Evolutionary conservation across 306 rosid genomes (phyloP), one percentile per base, ranked within the genome.

Genomic region (Abrus precatorius): DNA sequence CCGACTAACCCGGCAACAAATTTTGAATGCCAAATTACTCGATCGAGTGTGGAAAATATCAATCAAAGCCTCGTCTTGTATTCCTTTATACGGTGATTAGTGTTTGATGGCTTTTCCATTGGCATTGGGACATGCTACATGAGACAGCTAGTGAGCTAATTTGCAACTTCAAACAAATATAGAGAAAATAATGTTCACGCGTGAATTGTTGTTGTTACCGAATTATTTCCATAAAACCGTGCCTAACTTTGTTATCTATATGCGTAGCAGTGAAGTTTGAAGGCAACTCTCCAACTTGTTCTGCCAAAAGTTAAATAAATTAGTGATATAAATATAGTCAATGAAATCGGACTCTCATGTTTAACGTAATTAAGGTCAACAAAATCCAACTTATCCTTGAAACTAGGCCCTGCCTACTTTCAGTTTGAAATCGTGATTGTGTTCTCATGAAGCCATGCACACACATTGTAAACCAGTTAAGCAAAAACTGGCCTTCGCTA

Each of bases 331-430:
- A 67, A 56, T 53, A 45, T 13, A 40, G 49, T 73, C 40, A 49
- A 79, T 34, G 55, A 75, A 57, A 50, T 32, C 6, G 12, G 13
- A 64, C 9, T 64, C 60, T 71, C 49, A 7, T n/a, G 52, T 59
- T 54, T 29, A 69, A 20, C 47, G 54, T 44, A 50, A 59, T 57
- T 20, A 60, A 80, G 75, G 85, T 76, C 77, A 81, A 80, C 60
- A 73, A 76, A 70, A 77, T 66, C 61, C 74, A 72, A 61, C 65
- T 76, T 41, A 64, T 65, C 81, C 77, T 85, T 59, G 78, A 82
- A 81, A 85, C 75, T 84, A 69, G 79, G 71, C 49, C 70, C 79
- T 43, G 71, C 75, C 82, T 27, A 75, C 75, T 69, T 72, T 77
- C 8, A 43, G 71, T 56, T 69, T 78, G 80, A 83, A 77, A 55